phyloP scores from a whole-genome alignment of 108 stramenopile genomes.

The Skeletonema tropicum region DNA sequence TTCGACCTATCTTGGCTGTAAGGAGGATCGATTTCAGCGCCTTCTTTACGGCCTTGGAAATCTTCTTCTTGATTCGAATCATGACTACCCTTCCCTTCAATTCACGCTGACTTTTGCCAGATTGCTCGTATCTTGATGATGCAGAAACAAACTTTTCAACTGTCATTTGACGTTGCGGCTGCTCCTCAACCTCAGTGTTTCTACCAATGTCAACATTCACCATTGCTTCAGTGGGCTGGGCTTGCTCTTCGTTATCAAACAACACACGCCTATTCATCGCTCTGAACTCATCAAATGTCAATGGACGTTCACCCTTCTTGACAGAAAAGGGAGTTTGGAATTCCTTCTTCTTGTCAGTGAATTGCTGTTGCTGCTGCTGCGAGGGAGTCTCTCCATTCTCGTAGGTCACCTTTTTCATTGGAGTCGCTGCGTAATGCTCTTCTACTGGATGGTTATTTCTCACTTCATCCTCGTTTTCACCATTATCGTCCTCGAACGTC shows the following conservation, averaged over 20 bases:
- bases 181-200: too few relatives aligned
- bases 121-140: too few relatives aligned
- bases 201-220: too few relatives aligned
- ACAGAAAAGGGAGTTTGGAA: slow-evolving; percentile 27
- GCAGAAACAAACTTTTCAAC: too few relatives aligned
- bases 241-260: slow-evolving; percentile 20
- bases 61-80: slow-evolving; percentile 35
- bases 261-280: slow-evolving; percentile 19
- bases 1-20: too few relatives aligned
- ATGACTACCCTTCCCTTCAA: slow-evolving; percentile 43
- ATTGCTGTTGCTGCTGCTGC: neutral
- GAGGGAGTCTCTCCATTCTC: neutral
- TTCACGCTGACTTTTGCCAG: slow-evolving; percentile 12
- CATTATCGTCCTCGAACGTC: neutral
- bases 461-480: neutral
- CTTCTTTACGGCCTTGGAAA: slow-evolving; percentile 35
- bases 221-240: too few relatives aligned
- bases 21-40: slow-evolving; percentile 13
- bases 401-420: neutral
- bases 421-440: neutral
- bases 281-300: slow-evolving; percentile 32
- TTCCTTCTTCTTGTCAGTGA: slow-evolving; percentile 10
- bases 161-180: too few relatives aligned
- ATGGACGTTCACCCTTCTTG: slow-evolving; percentile 23
- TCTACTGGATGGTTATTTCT: too few relatives aligned